Evolutionary conservation across 495 filamentous ascomycete genomes (phyloP).

Genomic region (Mycothermus thermophilus): DNA sequence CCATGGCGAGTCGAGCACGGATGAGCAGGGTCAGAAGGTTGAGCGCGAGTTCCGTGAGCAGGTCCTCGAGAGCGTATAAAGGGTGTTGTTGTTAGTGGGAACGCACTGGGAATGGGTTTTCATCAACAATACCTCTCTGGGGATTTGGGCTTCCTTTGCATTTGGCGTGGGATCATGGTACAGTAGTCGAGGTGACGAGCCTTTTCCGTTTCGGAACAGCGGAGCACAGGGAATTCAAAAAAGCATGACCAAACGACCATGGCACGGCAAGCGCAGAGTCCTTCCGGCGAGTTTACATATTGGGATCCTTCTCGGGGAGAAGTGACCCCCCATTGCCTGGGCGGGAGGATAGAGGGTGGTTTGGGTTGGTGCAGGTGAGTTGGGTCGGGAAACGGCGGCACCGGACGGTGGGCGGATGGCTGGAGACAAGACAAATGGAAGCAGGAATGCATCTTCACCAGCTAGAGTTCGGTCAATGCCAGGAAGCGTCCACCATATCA

Average conservation of each 20-base stretch:
- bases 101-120: constrained; percentile 36
- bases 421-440: no score
- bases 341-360: no score
- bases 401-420: no score
- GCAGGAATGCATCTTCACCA: no score
- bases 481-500: no score
- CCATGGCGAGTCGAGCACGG: constrained; percentile 91
- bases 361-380: no score
- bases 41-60: constrained; percentile 98
- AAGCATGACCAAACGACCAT: constrained; percentile 20
- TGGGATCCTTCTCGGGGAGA: no score
- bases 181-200: constrained; percentile 35
- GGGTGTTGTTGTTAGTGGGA: constrained; percentile 28
- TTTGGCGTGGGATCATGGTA: constrained; percentile 41
- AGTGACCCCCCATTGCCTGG: no score
- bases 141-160: constrained; percentile 36
- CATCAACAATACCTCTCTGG: constrained; percentile 40
- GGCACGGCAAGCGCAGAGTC: constrained; percentile 15
- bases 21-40: constrained; percentile 96
- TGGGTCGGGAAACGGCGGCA: no score
- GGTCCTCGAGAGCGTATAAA: constrained; percentile 85
- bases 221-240: constrained; percentile 28
- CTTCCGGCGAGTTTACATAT: no score
- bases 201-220: constrained; percentile 17
- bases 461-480: no score